Evolutionary conservation across 2,329 filamentous ascomycete genomes (phyloP).

Genomic region (Penicillium sp.): DNA sequence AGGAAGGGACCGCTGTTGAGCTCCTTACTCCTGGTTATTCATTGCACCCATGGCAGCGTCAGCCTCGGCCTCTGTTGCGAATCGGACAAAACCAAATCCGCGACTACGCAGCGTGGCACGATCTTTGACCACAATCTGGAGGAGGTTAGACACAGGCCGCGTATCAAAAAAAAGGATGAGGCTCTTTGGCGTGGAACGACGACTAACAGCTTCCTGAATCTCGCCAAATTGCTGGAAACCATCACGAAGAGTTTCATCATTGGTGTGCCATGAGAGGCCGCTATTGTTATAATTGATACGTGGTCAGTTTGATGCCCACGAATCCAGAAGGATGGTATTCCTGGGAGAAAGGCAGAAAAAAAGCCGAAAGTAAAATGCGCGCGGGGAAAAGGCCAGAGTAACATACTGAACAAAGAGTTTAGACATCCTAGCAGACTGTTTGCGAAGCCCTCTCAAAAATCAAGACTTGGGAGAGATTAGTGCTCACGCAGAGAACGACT

Average conservation of each 20-base stretch:
- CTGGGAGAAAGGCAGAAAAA: conserved; percentile 18
- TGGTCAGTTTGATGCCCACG: neutral
- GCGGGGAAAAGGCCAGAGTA: conserved; percentile 20
- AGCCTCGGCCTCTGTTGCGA: conserved; percentile 56
- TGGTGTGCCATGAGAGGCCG: conserved; percentile 98
- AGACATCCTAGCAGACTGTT: conserved; percentile 63
- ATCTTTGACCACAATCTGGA: conserved; percentile 94
- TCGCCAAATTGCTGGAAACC: conserved; percentile 92
- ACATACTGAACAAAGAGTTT: conserved; percentile 94
- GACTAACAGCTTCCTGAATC: conserved; percentile 92
- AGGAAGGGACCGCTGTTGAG: conserved; percentile 21
- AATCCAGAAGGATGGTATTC: neutral
- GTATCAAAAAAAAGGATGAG: neutral
- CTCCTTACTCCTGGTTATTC: conserved; percentile 70
- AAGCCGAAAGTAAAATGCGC: conserved; percentile 10
- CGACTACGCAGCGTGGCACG: conserved; percentile 95
- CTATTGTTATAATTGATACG: conserved; percentile 51
- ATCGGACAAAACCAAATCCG: conserved; percentile 96
- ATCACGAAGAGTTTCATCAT: conserved; percentile 80
- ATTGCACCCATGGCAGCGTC: conserved; percentile 47
- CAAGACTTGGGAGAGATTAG: neutral
- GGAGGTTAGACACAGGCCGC: conserved; percentile 18
- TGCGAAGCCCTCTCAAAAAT: conserved; percentile 1
- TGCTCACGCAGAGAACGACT: neutral
- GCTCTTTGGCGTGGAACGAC: conserved; percentile 1